Conservation (phyloP, 768 basidiomycete species). For the Tylopilus plumbeoviolaceoides region DNA sequence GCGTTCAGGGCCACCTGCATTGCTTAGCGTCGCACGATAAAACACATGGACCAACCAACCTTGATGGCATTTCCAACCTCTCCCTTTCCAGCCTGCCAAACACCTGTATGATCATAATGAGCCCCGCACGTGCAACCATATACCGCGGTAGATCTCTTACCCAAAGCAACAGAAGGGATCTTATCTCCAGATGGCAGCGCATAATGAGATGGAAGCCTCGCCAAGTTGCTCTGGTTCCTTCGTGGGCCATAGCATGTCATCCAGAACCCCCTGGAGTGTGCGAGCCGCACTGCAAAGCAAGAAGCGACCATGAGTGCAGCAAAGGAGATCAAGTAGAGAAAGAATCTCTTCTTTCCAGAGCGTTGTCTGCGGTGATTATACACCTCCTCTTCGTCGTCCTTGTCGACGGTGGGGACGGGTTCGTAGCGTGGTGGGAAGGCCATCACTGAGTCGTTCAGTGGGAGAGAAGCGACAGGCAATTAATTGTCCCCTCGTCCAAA, state of each 20-base stretch:
- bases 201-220: slow-evolving; percentile 43
- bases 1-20: slow-evolving; percentile 50
- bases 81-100: slow-evolving; percentile 54
- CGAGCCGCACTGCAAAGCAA: slow-evolving; percentile 16
- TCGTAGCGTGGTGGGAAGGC: slow-evolving; percentile 24
- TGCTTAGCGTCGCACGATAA: not conserved
- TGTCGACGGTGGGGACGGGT: slow-evolving; percentile 20
- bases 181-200: slow-evolving; percentile 62
- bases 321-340: slow-evolving; percentile 20
- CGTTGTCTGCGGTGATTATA: not conserved
- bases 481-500: not conserved
- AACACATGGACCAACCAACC: slow-evolving; percentile 26
- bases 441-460: slow-evolving; percentile 8
- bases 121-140: not conserved
- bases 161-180: slow-evolving; percentile 65
- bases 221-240: slow-evolving; percentile 21
- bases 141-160: slow-evolving; percentile 28
- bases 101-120: slow-evolving; percentile 37
- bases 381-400: slow-evolving; percentile 8
- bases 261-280: slow-evolving; percentile 21
- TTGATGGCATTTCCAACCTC: slow-evolving; percentile 70
- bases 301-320: slow-evolving; percentile 21
- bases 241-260: slow-evolving; percentile 15
- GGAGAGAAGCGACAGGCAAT: not conserved
- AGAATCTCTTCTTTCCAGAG: slow-evolving; percentile 18